Conservation (phyloP, 345 rosid genomes). For the Cardamine resedifolia region DNA sequence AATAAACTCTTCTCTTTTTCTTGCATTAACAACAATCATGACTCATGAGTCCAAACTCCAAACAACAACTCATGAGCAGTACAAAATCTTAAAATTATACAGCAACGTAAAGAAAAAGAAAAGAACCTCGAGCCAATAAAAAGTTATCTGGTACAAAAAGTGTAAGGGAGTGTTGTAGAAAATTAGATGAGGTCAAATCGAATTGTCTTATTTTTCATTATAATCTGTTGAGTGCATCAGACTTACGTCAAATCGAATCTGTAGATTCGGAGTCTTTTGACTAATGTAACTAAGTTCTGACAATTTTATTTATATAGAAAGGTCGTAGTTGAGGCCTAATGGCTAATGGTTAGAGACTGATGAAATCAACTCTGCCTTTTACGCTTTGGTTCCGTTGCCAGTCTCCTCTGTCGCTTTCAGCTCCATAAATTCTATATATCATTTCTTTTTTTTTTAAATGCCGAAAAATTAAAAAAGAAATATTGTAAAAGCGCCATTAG, state of each 20-base stretch:
- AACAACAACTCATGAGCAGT: not conserved
- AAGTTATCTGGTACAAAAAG: not conserved
- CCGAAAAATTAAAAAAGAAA: slow-evolving; percentile 32
- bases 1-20: not conserved
- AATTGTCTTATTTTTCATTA: not conserved
- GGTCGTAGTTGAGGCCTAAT: not conserved
- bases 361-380: not conserved
- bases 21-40: not conserved
- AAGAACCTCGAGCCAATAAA: slow-evolving; percentile 27
- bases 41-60: not conserved
- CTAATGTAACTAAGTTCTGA: slow-evolving; percentile 10
- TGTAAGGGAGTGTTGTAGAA: not conserved
- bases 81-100: not conserved
- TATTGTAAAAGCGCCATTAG: slow-evolving; percentile 35
- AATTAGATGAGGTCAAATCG: not conserved
- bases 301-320: not conserved
- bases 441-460: not conserved
- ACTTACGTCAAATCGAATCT: slow-evolving; percentile 20
- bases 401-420: slow-evolving; percentile 40
- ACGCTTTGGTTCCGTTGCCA: slow-evolving; percentile 3
- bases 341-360: slow-evolving; percentile 4
- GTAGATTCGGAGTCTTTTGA: not conserved
- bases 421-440: not conserved
- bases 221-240: not conserved
- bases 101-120: not conserved